Evolutionary conservation across 805 yeast genomes (phyloP).

Genomic region (Saccharomycopsis fodiens): DNA sequence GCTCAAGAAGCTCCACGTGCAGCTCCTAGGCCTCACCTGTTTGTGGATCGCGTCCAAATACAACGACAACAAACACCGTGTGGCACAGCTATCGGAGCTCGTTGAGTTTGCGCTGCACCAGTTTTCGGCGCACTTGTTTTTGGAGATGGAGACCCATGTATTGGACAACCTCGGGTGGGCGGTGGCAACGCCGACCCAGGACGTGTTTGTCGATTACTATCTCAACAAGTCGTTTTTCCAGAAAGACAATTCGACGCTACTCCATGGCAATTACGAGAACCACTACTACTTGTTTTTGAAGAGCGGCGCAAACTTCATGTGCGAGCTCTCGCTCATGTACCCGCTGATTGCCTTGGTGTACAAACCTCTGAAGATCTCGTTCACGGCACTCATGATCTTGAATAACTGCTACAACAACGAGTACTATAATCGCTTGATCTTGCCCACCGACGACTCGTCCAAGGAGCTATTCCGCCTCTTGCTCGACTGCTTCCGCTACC

Average conservation of each 20-base stretch:
- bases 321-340: conserved; percentile 13
- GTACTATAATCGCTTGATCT: conserved; percentile 4
- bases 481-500: conserved; percentile 5
- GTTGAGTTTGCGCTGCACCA: conserved; percentile 1
- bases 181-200: conserved; percentile 19
- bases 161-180: conserved; percentile 35
- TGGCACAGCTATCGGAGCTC: conserved; percentile 9
- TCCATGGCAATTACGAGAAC: background rate
- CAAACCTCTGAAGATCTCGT: conserved; percentile 14
- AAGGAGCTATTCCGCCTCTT: conserved; percentile 6
- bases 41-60: conserved; percentile 40
- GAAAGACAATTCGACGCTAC: background rate
- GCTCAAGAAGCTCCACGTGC: conserved; percentile 30
- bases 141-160: conserved; percentile 40
- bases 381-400: conserved; percentile 9
- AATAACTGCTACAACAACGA: conserved; percentile 14
- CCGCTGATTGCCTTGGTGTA: conserved; percentile 13
- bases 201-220: conserved; percentile 17
- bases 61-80: conserved; percentile 20
- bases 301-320: conserved; percentile 15
- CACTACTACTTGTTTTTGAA: conserved; percentile 13
- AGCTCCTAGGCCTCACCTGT: conserved; percentile 36
- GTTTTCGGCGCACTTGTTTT: conserved; percentile 31
- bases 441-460: conserved; percentile 2
- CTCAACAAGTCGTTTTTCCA: conserved; percentile 12